phyloP scores from a whole-genome alignment of 306 rosid genomes.

The Cucurbita ficifolia region DNA sequence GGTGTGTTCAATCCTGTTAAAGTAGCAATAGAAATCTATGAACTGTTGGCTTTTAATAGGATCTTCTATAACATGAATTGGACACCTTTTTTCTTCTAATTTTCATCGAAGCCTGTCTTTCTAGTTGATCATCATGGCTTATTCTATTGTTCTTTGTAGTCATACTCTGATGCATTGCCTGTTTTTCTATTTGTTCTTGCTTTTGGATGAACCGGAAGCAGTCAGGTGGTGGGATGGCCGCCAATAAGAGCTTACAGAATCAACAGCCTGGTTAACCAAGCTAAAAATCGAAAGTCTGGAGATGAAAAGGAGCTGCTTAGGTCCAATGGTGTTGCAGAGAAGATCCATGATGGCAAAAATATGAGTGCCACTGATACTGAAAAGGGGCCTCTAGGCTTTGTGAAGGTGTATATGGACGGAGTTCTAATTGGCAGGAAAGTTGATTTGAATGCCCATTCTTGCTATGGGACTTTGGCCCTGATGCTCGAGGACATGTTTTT shows the following conservation, averaged over 20 bases:
- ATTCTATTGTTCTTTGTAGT: neutral
- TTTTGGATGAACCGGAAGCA: conserved; percentile 16
- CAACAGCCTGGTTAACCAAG: conserved; percentile 47
- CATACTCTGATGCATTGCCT: neutral
- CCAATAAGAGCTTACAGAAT: conserved; percentile 52
- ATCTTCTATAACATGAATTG: neutral
- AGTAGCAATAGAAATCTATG: too few species aligned
- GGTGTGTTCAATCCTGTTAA: neutral
- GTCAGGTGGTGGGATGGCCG: conserved; percentile 77
- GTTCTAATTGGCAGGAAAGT: conserved; percentile 49
- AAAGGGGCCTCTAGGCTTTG: conserved; percentile 36
- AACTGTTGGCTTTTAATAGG: neutral
- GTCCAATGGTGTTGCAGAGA: conserved; percentile 22
- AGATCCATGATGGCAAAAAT: conserved; percentile 12
- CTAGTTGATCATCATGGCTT: neutral
- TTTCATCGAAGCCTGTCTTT: neutral
- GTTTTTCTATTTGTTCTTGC: neutral
- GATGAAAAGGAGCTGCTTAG: conserved; percentile 21
- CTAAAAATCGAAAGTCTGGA: conserved; percentile 34
- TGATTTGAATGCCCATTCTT: conserved; percentile 51
- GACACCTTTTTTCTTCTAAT: neutral
- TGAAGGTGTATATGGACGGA: conserved; percentile 58
- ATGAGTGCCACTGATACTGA: conserved; percentile 13
- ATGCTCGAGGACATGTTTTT: conserved; percentile 56
- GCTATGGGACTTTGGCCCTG: conserved; percentile 46